A percentile compares a stretch with the other conserved stretches of the same genome.
Conservation (phyloP, 768 basidiomycete genomes). For the Sporobolomyces roseus region DNA sequence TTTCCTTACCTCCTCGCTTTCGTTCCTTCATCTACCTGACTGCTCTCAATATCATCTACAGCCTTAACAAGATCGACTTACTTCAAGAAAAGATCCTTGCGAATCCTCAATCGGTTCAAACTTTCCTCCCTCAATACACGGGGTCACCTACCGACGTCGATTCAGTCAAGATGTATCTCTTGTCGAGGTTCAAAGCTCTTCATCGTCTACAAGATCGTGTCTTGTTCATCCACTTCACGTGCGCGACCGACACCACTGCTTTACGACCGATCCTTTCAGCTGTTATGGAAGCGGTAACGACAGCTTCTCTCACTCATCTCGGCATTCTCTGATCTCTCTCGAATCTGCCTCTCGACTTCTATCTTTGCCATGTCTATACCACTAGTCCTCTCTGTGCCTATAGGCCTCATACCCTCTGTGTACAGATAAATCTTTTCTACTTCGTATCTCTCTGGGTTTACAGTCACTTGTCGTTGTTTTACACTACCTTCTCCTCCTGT, state of each 20-base stretch:
- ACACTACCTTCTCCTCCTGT: no score
- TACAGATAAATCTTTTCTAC: no score
- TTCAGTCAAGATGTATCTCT: constrained; percentile 72
- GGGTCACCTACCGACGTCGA: constrained; percentile 77
- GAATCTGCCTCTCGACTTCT: background rate
- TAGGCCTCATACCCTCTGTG: no score
- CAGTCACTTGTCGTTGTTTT: no score
- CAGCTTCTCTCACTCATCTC: constrained; percentile 1
- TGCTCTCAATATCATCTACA: background rate
- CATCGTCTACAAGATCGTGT: constrained; percentile 70
- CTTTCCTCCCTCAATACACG: constrained; percentile 85
- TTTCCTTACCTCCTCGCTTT: no score
- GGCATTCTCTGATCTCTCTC: background rate
- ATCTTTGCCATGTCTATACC: background rate
- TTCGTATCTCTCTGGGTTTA: no score
- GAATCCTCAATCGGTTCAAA: constrained; percentile 66
- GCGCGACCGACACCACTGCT: constrained; percentile 31
- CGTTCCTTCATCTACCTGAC: no score
- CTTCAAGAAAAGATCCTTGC: constrained; percentile 58
- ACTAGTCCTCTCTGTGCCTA: background rate
- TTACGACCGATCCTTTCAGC: constrained; percentile 25
- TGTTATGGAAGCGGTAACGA: constrained; percentile 24
- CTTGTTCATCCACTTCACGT: constrained; percentile 47
- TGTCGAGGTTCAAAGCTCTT: constrained; percentile 75
- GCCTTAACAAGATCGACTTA: constrained; percentile 62